phyloP scores from a whole-genome alignment of 331 rosid genomes.

The Erythrophleum ivorense region DNA sequence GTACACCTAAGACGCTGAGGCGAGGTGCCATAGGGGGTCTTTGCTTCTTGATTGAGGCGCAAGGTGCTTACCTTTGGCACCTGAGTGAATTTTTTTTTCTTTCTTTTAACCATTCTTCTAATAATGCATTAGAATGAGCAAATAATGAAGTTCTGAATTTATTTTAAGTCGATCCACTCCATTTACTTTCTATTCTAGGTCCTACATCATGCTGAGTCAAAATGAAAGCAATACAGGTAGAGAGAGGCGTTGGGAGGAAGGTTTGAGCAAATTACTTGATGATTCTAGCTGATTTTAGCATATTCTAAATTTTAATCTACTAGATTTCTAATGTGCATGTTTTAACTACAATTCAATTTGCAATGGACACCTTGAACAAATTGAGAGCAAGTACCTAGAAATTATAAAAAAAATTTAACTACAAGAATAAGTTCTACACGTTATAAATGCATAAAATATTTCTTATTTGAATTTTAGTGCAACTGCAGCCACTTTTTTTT shows the following conservation, averaged over 20 bases:
- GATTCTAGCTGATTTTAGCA: neutral
- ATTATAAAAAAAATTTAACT: neutral
- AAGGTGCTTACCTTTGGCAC: too few species aligned
- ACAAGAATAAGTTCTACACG: neutral
- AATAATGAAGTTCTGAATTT: neutral
- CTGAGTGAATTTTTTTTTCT: neutral
- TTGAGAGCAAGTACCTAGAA: neutral
- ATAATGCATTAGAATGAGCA: neutral
- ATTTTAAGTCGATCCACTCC: neutral
- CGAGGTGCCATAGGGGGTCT: neutral
- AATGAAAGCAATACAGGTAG: neutral
- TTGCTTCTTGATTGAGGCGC: neutral
- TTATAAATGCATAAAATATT: neutral
- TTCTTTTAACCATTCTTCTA: neutral
- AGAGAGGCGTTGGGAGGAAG: neutral
- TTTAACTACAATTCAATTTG: neutral
- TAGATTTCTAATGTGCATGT: neutral
- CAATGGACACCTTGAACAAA: neutral
- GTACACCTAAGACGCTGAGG: constrained; percentile 4
- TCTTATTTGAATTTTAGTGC: neutral
- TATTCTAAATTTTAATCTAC: neutral
- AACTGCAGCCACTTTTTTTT: neutral
- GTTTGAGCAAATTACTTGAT: neutral
- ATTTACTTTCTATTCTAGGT: neutral
- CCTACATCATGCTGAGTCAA: neutral